Evolutionary conservation across 139 green algal genomes (phyloP), one percentile per base, ranked within the genome.

Genomic region (Tetraselmis chui): DNA sequence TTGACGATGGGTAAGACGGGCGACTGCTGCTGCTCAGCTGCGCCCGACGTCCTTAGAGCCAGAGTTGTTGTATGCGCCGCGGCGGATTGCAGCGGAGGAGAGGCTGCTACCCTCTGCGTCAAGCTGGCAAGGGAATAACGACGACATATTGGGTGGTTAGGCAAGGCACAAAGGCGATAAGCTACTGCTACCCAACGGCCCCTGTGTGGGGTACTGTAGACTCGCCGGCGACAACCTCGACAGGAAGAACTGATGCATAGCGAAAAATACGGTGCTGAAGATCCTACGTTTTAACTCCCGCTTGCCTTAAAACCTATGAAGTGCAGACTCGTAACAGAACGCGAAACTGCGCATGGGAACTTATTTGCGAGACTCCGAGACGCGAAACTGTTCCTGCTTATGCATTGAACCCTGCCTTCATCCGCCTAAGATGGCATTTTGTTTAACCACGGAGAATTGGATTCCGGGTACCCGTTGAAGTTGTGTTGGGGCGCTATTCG

Each of bases 41-140:
- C 85, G 87, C 1, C 91, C 91, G 23, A 89, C 83, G 80, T 95
- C 91, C 30, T 83, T 89, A 18, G 85, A 91, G 22, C 89, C 90
- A 1, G 83, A 86, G 87, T 95, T 95, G 30, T 85, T 87, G 86
- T 94, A 95, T 1, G 90, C 84, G 1, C 91, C 91, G 1, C 91
- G 85, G 2, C 92, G 88, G 28, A 78, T 59, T 28, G 85, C 85
- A 31, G 92, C 82, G 28, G 76, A 24, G 59, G 81, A 78, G n/a
- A 91, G 76, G 2, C 83, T 28, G 75, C 86, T 87, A n/a, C n/a
- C n/a, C 29, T 76, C 81, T 1, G 84, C 59, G n/a, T 91, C 81
- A 28, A 87, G 29, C 85, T 92, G 83, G 77, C 79, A 11, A 27
- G 74, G 1, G 82, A 1, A 11, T 32, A 26, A 28, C 28, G 45